Evolutionary conservation across 1,284 basidiomycete species (phyloP), one percentile per base, ranked within the genome.

Genomic region (Taiwanofungus camphoratus): DNA sequence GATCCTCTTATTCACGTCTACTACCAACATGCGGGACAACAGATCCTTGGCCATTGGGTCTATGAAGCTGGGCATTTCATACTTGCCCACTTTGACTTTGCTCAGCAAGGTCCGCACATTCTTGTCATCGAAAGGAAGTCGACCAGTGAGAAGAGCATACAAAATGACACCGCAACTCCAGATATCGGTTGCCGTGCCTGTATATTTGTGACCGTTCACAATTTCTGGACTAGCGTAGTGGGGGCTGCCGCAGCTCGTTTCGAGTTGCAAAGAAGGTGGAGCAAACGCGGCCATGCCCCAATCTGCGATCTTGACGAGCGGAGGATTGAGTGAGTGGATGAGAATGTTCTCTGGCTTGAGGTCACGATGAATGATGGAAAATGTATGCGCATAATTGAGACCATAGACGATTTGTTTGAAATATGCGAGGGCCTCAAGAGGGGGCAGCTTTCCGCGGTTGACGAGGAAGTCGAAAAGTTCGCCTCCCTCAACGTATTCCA

Each of bases 151-250:
- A 24, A 99, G 77, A 22, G 89, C 89, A 61, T 79, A 93, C 35
- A 94, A 74, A 54, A 93, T 91, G 50, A 95, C 90, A 33, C 92
- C 92, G 52, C 91, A 93, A 57, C 88, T 90, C 90, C 89, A 94
- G 57, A 96, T 94, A 63, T 93, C 96, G 12, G 92, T 93, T 4
- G 91, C 85, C 32, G 87, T 88, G 32, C 96, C 96, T 63, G 88
- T 81, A 66, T 99, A 99, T 56, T 86, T 88, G 64, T 89, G 80
- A 13, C 93, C 93, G 49, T 92, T 90, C 46, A 99, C 93, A 57
- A 99, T 95, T 68, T 99, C 96, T 2, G 96, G 96, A 54, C 87
- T 92, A 12, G 95, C 96, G 55, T 99, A 99, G 67, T 99, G 96
- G 40, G 96, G 96, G 50, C 87, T 92, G 12, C 96, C 96, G 59